Evolutionary conservation across 2,329 filamentous ascomycete genomes (phyloP).

Genomic region (Sporothrix mexicana): DNA sequence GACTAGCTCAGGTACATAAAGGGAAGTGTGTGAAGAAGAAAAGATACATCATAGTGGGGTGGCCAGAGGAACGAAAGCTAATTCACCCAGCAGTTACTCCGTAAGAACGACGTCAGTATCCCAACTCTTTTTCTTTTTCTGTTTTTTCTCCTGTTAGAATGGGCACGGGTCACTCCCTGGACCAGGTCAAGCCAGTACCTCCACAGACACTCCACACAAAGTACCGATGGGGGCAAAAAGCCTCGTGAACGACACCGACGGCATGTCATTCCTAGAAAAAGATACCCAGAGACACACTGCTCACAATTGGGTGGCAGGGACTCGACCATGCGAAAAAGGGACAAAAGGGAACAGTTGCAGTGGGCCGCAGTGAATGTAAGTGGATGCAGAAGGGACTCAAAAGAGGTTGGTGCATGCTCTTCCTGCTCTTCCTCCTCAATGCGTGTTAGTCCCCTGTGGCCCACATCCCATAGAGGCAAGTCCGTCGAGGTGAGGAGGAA

Average conservation of each 20-base stretch:
- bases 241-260: neutral
- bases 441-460: neutral
- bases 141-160: neutral
- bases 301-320: neutral
- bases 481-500: neutral
- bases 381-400: neutral
- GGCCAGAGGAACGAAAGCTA: neutral
- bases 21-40: neutral
- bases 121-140: neutral
- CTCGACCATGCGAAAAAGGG: neutral
- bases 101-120: neutral
- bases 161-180: too few relatives aligned
- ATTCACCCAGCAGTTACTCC: neutral
- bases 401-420: neutral
- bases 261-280: neutral
- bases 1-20: neutral
- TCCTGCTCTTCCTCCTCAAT: neutral
- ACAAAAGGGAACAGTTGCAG: conserved; percentile 1
- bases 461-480: neutral
- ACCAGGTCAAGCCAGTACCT: neutral
- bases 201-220: neutral
- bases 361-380: neutral
- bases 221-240: conserved; percentile 1
- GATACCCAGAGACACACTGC: neutral
- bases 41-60: neutral